These are phyloP conservation scores for Coniochaeta pulveracea DNA, from an alignment of 2,329 filamentous ascomycete species.

Conservation along the genomic window DNA sequence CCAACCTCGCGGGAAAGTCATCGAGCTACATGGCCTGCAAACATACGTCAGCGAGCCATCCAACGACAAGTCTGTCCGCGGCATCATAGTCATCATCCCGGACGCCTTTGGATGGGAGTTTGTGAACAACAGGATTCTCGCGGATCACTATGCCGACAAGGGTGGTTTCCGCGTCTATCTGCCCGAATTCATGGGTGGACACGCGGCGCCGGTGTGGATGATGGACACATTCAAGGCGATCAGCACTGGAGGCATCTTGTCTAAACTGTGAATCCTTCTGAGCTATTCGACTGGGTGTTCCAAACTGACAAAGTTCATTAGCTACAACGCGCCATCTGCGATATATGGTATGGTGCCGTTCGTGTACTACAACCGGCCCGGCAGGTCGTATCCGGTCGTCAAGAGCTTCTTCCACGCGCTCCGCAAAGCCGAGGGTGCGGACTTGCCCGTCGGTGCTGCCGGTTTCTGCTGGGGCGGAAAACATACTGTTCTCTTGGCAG, in stretches of 20 bases:
- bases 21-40: slow-evolving; percentile 26
- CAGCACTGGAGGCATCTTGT: slow-evolving; percentile 7
- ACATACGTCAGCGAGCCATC: slow-evolving; percentile 23
- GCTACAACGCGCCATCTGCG: not conserved
- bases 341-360: slow-evolving; percentile 6
- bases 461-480: slow-evolving; percentile 45
- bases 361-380: slow-evolving; percentile 8
- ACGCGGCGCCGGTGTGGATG: slow-evolving; percentile 8
- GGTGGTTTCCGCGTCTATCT: slow-evolving; percentile 27
- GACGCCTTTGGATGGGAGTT: slow-evolving; percentile 35
- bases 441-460: slow-evolving; percentile 26
- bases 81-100: slow-evolving; percentile 30
- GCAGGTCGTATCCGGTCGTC: slow-evolving; percentile 10
- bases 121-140: slow-evolving; percentile 29
- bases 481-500: slow-evolving; percentile 27
- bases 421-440: slow-evolving; percentile 11
- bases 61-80: slow-evolving; percentile 16
- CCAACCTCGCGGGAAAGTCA: slow-evolving; percentile 22
- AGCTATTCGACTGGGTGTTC: not conserved
- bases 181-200: slow-evolving; percentile 29
- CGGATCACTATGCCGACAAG: slow-evolving; percentile 29
- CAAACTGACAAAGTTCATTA: not conserved
- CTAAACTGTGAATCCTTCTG: slow-evolving; percentile 11
- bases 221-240: slow-evolving; percentile 9
- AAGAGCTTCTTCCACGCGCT: slow-evolving; percentile 11